These are phyloP conservation scores for Brasilioporus rufonigricans DNA, from an alignment of 768 basidiomycete genomes.

Conservation along the genomic window DNA sequence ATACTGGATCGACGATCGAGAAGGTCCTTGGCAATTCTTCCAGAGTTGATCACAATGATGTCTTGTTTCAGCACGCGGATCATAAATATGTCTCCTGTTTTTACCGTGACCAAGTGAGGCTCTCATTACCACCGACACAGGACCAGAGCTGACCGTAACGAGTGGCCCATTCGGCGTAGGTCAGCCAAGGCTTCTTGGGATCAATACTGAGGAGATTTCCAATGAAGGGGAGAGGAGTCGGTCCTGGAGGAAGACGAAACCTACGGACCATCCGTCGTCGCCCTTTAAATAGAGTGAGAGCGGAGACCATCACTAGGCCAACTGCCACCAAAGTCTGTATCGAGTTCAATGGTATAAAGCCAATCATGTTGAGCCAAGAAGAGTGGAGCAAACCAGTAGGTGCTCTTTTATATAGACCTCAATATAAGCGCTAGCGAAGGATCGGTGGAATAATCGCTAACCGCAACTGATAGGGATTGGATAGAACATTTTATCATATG, in stretches of 20 bases:
- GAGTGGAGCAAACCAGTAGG: neutral
- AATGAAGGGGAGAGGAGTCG: conserved; percentile 15
- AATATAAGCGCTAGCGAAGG: neutral
- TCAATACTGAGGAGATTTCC: conserved; percentile 21
- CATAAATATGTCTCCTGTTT: conserved; percentile 20
- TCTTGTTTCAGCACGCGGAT: conserved; percentile 22
- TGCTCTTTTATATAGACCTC: neutral
- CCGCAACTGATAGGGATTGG: neutral
- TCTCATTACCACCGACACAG: neutral
- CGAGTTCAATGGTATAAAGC: neutral
- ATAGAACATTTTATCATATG: too few species aligned
- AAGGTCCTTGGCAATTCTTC: conserved; percentile 26
- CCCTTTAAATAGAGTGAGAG: neutral
- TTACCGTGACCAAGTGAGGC: neutral
- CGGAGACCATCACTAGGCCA: neutral
- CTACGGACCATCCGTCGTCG: neutral
- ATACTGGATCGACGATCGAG: conserved; percentile 25
- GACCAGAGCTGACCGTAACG: conserved; percentile 13
- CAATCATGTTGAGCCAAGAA: too few species aligned
- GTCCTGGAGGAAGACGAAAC: conserved; percentile 17
- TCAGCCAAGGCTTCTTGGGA: conserved; percentile 16
- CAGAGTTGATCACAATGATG: conserved; percentile 26
- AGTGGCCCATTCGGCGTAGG: conserved; percentile 18
- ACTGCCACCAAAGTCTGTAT: neutral
- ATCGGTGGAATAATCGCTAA: neutral